These are phyloP conservation scores for Aphanomyces cochlioides DNA, from an alignment of 352 stramenopile genomes.

Conservation along the genomic window DNA sequence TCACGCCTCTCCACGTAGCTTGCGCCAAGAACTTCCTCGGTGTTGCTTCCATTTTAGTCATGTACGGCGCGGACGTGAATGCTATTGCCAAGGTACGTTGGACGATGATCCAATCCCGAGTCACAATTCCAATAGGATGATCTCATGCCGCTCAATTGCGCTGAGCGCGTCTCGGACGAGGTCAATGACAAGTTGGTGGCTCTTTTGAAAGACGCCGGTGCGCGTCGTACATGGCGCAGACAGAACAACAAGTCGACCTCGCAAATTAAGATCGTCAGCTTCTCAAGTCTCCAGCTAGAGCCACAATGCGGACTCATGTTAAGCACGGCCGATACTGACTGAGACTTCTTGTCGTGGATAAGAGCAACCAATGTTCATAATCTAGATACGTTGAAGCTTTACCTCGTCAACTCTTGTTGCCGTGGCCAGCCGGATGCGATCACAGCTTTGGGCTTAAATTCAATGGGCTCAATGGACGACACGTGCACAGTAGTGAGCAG, in stretches of 20 bases:
- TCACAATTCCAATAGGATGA: constrained; percentile 43
- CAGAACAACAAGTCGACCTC: neutral
- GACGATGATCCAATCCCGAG: neutral
- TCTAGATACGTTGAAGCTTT: too few relatives aligned
- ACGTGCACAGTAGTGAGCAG: too few relatives aligned
- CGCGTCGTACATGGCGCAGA: constrained; percentile 55
- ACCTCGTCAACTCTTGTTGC: too few relatives aligned
- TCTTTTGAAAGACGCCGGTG: constrained; percentile 45
- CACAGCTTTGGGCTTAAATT: too few relatives aligned
- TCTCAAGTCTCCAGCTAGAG: too few relatives aligned
- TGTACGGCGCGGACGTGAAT: constrained; percentile 73
- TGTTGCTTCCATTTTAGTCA: constrained; percentile 57
- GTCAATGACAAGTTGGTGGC: constrained; percentile 36
- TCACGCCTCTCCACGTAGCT: constrained; percentile 60
- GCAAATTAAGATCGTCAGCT: too few relatives aligned
- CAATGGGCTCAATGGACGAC: too few relatives aligned
- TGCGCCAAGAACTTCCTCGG: constrained; percentile 58
- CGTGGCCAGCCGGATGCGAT: too few relatives aligned
- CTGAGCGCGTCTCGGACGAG: constrained; percentile 32
- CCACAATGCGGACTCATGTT: too few relatives aligned
- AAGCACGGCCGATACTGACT: too few relatives aligned
- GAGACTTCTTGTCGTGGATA: too few relatives aligned
- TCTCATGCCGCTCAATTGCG: constrained; percentile 58
- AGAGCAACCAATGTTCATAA: too few relatives aligned
- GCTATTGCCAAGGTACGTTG: constrained; percentile 50